Base-by-base conservation (phyloP, 2,329 filamentous ascomycete genomes). In the Amphichorda felina region DNA sequence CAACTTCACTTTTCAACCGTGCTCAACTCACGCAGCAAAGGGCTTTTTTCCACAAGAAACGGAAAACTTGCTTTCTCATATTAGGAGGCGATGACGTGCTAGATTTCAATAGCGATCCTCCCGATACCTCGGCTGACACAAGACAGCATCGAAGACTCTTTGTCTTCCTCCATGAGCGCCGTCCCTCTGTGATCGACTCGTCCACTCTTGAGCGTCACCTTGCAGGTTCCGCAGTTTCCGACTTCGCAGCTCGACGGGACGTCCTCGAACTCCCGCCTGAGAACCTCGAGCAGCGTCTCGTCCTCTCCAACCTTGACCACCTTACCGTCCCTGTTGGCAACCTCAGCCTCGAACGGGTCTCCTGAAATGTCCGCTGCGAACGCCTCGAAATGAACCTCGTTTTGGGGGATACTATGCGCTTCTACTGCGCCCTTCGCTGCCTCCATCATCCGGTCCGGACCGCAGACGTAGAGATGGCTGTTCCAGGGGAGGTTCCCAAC, bases 381-480 rank as follows among this genome's bases (percentile, higher is more conserved):
- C 0, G 68, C 66, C 49, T 81, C 76, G 39, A 68, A 73, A 48
- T 80, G 75, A 1, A 79, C 58, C 28, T 75, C 70, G 1, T 61
- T 56, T 3, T 64, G 56, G 0, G 59, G 50, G 0, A 80, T 55
- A 0, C 62, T 58, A 8, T 56, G 54, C 7, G 50, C 51, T 8
- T 55, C 53, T 0, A 66, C 64, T 10, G 60, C 61, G 3, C 44
- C 44, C 15, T 47, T 48, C 0, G 69, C 65, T 30, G 65, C 68
- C 5, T 70, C 63, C 59, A 78, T 72, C 54, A 81, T 63, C 7
- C 68, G 59, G 8, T 48, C 44, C 0, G 76, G 74, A 0, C 77
- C 76, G 48, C 75, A 81, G 17, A 72, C 66, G 48, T 78, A 80
- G 4, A 80, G 53, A 35, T 70, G 68, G 8, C 68, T 68, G 44